Base-by-base conservation (phyloP, 2,329 filamentous ascomycete genomes). In the Calonectria fujianensis region DNA sequence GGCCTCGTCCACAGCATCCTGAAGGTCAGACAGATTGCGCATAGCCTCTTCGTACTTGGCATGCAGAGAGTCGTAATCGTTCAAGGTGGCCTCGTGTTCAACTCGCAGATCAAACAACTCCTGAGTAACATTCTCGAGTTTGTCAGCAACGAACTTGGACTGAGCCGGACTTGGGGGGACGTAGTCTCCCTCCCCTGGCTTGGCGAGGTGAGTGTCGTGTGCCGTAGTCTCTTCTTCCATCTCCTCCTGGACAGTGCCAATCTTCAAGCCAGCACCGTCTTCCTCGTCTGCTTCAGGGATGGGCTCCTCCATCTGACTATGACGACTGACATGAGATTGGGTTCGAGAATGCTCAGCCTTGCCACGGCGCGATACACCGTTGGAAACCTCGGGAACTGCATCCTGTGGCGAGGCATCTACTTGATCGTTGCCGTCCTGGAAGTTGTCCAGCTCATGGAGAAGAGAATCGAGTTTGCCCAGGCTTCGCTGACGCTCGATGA, bases 381-480 rank as follows among this genome's bases (percentile, higher is more conserved):
- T 88, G 18, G 79, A 75, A 18, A 82, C 73, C 18, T 84, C 84
- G 14, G 83, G 73, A 39, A 88, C 85, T 16, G 45, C 39, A 2
- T 71, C 20, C 2, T 77, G 76, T 35, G 87, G 84, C 7, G 69
- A 71, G 14, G 66, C 70, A 13, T 76, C 64, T 11, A 66, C 72
- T 78, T 75, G n/a, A 31, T 88, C 87, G 73, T 88, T 88, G 35
- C 87, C 87, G 72, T 93, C 91, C 67, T 94, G 93, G 65, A 95
- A 91, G 76, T 93, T 90, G 81, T 98, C 97, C 13, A 98, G 90
- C 82, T 99, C 97, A 79, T 97, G 93, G 0, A 99, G 91, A 10
- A 99, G 90, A 69, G 94, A 97, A 83, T 99, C 97, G 4, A 99
- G 91, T 85, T 98, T 98, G 51, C 97, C 97, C 4, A 99, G 91